Base-by-base conservation (phyloP, 2,329 filamentous ascomycete genomes). In the Xylaria sp. region DNA sequence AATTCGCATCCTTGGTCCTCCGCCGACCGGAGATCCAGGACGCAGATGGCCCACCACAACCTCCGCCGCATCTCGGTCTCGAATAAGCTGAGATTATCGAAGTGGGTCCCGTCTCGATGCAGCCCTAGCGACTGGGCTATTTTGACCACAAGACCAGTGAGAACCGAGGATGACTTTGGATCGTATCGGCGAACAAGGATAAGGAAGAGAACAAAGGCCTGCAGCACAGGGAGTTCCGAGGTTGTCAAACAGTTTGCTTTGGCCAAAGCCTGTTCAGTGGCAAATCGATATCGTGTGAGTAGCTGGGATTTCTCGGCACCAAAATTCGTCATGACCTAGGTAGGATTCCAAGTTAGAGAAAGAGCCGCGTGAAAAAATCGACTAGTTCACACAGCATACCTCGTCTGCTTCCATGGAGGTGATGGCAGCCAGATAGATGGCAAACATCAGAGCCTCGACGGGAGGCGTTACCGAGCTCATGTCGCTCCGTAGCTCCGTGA, bases 381-480 rank as follows among this genome's bases (percentile, higher is more conserved):
- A 4, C 23, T 19, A 35, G 3, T 35, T 18, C 34, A 62, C 6
- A 30, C 44, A 39, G 35, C 71, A 65, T 67, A 84, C 86, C 74
- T 85, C 82, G 1, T 82, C 78, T n/a, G 83, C 78, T 39, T 83
- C 82, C 57, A 89, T 77, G 0, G 83, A 85, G 3, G 79, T 81
- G 23, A 86, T 77, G 2, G 83, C 81, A 1, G 78, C 78, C 53
- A 81, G 84, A 67, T 86, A 86, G 35, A 87, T 79, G 58, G 83
- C 74, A 67, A 89, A 89, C 67, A 88, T 78, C 9, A 90, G 72
- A 0, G 85, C 84, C 67, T 88, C 84, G 4, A 85, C 75, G 0
- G 75, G 76, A 0, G 82, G 78, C 0, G 76, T 79, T 1, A 91
- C 76, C 37, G 78, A 83, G 49, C 83, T 79, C 16, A 86, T 76